Evolutionary conservation across 768 basidiomycete species (phyloP).

Genomic region (Boletus rufocinnamomeus): DNA sequence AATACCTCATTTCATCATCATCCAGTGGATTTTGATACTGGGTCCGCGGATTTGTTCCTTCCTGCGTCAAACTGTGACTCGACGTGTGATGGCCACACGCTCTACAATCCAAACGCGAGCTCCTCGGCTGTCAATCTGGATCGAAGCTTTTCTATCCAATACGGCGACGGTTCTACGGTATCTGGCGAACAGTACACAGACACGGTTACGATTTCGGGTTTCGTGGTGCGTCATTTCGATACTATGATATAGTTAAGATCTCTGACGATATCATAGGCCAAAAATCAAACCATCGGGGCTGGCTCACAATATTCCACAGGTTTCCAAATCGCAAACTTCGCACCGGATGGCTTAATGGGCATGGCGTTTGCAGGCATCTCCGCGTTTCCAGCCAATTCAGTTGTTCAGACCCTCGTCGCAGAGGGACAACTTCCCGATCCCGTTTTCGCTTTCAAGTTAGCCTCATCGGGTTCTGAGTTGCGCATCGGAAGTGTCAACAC

Average conservation of each 20-base stretch:
- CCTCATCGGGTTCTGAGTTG: slow-evolving; percentile 38
- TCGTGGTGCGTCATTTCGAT: slow-evolving; percentile 14
- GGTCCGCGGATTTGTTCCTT: slow-evolving; percentile 38
- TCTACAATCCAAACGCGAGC: slow-evolving; percentile 38
- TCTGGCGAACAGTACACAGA: slow-evolving; percentile 43
- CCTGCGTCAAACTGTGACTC: slow-evolving; percentile 30
- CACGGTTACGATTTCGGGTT: slow-evolving; percentile 40
- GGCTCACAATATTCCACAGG: slow-evolving; percentile 21
- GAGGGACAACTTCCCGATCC: slow-evolving; percentile 37
- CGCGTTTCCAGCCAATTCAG: slow-evolving; percentile 34
- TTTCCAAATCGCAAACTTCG: slow-evolving; percentile 16
- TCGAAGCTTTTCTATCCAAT: slow-evolving; percentile 37
- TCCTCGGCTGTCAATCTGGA: slow-evolving; percentile 30
- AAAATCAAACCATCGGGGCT: slow-evolving; percentile 26
- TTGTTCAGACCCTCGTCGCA: slow-evolving; percentile 46
- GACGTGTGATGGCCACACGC: slow-evolving; percentile 36
- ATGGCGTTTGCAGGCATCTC: slow-evolving; percentile 47
- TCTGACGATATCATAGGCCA: slow-evolving; percentile 24
- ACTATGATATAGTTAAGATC: neutral
- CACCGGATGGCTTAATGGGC: slow-evolving; percentile 40
- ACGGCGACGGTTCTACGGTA: slow-evolving; percentile 47
- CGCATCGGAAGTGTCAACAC: slow-evolving; percentile 45
- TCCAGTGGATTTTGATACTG: slow-evolving; percentile 39
- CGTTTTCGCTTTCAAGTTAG: slow-evolving; percentile 43
- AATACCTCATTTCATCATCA: neutral